phyloP scores from a whole-genome alignment of 352 stramenopile species.

The Pythium coloratum region DNA sequence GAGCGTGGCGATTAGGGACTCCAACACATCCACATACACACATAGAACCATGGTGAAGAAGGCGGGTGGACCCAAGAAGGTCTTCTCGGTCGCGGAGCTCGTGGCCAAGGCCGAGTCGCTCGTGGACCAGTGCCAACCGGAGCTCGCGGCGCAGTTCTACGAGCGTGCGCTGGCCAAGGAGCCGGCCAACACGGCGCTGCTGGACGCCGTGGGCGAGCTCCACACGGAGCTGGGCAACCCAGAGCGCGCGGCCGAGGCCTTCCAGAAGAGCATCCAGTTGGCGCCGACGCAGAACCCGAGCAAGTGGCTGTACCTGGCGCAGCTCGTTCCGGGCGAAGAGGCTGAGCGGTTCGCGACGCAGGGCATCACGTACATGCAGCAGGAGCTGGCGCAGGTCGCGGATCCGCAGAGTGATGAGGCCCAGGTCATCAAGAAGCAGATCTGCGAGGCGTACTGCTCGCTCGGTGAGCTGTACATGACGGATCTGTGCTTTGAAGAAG shows the following conservation, averaged over 20 bases:
- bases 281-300: slow-evolving; percentile 69
- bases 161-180: slow-evolving; percentile 75
- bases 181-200: slow-evolving; percentile 62
- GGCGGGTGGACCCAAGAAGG: slow-evolving; percentile 22
- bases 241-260: slow-evolving; percentile 68
- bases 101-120: slow-evolving; percentile 82
- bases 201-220: slow-evolving; percentile 81
- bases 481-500: slow-evolving; percentile 92
- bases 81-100: slow-evolving; percentile 69
- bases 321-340: slow-evolving; percentile 75
- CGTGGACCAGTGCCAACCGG: slow-evolving; percentile 84
- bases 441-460: slow-evolving; percentile 93
- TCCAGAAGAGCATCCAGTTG: slow-evolving; percentile 67
- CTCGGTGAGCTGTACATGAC: slow-evolving; percentile 98
- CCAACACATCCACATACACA: not conserved
- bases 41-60: slow-evolving; percentile 35
- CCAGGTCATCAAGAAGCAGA: slow-evolving; percentile 84
- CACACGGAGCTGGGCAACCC: slow-evolving; percentile 82
- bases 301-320: slow-evolving; percentile 87
- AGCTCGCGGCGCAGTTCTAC: slow-evolving; percentile 84
- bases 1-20: too few relatives aligned
- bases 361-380: slow-evolving; percentile 66
- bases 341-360: slow-evolving; percentile 67
- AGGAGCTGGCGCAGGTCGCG: slow-evolving; percentile 45
- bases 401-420: slow-evolving; percentile 51